Percentiles rank a stretch among this genome's conserved stretches.
phyloP scores from a whole-genome alignment of 306 rosid genomes.

The Carpinus viminea region DNA sequence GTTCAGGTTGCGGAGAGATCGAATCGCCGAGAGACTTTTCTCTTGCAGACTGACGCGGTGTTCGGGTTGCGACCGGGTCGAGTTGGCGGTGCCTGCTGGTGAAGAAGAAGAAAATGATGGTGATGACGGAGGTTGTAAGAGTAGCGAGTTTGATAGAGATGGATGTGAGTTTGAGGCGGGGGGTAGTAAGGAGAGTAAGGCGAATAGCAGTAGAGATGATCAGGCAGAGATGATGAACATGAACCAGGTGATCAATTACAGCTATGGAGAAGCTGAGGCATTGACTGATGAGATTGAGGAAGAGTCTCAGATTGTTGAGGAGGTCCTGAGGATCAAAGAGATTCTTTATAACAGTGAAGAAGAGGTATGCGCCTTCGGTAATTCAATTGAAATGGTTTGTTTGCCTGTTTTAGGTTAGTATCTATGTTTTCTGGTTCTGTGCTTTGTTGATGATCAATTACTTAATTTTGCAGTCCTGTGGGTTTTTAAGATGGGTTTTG shows the following conservation, averaged over 20 bases:
- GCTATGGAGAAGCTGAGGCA: conserved; percentile 88
- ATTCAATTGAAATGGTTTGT: neutral
- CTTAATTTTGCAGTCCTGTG: neutral
- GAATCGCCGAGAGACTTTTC: conserved; percentile 74
- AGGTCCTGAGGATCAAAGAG: conserved; percentile 77
- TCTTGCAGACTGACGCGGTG: conserved; percentile 56
- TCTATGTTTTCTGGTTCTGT: neutral
- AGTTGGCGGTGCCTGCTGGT: conserved; percentile 44
- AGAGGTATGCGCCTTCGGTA: conserved; percentile 43
- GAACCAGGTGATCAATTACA: conserved; percentile 54
- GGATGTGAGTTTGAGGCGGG: conserved; percentile 54
- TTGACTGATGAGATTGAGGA: conserved; percentile 86
- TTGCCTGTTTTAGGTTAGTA: conserved; percentile 1
- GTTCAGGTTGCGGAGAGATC: conserved; percentile 69
- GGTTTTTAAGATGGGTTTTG: conserved; percentile 11
- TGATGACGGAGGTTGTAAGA: conserved; percentile 35
- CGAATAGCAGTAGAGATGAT: conserved; percentile 49
- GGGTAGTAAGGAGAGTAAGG: conserved; percentile 90
- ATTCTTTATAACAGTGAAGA: conserved; percentile 42
- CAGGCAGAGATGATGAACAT: conserved; percentile 44
- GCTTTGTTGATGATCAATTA: neutral
- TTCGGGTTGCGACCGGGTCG: conserved; percentile 66
- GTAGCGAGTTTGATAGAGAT: conserved; percentile 37
- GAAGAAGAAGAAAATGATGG: conserved; percentile 22
- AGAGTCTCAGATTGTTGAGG: conserved; percentile 56